Percentiles rank a stretch among this genome's conserved stretches.
Conservation (phyloP, 106 monocot genomes). For the Cymbidium sinense region DNA sequence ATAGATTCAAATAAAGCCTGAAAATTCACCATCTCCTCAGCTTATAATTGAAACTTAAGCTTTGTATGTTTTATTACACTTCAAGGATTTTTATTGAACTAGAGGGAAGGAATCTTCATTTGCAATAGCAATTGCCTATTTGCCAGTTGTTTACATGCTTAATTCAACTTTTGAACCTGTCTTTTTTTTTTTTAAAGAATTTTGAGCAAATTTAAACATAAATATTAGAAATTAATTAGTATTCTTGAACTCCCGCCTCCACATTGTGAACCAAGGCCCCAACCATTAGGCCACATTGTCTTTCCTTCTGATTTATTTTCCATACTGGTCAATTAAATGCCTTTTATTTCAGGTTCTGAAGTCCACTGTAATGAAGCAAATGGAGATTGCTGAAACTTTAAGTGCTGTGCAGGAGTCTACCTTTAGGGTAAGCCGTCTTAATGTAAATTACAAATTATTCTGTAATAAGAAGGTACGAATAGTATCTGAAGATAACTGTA, state of each 20-base stretch:
- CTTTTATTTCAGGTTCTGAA: slow-evolving; percentile 41
- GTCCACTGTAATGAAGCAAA: slow-evolving; percentile 54
- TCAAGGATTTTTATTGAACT: not conserved
- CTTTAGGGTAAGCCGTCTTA: slow-evolving; percentile 23
- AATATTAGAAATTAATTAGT: too few species aligned
- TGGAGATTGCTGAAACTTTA: slow-evolving; percentile 55
- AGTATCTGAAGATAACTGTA: not conserved
- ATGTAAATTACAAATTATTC: not conserved
- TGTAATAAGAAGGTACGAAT: not conserved
- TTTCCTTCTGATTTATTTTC: not conserved
- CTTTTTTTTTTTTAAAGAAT: too few species aligned
- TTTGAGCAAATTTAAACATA: too few species aligned
- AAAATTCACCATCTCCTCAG: not conserved
- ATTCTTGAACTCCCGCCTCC: too few species aligned
- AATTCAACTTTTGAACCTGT: not conserved
- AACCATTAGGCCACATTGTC: too few species aligned
- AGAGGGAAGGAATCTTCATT: not conserved
- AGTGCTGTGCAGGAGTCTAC: slow-evolving; percentile 39
- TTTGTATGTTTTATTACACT: not conserved
- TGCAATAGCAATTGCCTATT: not conserved
- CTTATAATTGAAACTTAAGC: not conserved
- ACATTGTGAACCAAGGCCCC: too few species aligned
- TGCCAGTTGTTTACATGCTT: not conserved
- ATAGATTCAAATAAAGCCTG: too few species aligned
- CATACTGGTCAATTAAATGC: not conserved